Conservation (phyloP, 1,284 basidiomycete genomes). For the Filobasidium uniguttulatum region DNA sequence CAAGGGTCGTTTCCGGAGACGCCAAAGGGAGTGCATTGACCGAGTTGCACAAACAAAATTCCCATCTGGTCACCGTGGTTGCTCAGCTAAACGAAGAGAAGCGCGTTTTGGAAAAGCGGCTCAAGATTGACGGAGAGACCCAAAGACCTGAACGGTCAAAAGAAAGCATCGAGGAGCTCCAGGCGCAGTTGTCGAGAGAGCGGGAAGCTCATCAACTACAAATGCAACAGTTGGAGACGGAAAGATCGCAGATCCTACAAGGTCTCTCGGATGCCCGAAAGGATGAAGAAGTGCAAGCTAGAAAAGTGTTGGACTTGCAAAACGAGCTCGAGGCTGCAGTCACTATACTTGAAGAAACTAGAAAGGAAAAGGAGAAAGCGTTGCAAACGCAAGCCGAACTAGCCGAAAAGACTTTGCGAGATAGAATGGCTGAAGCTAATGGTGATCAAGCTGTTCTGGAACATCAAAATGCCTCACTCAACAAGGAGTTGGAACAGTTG, state of each 20-base stretch:
- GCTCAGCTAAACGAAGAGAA: not conserved
- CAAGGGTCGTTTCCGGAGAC: no score
- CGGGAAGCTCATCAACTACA: slow-evolving; percentile 37
- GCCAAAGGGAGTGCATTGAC: no score
- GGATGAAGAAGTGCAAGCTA: slow-evolving; percentile 56
- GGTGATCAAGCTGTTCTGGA: slow-evolving; percentile 79
- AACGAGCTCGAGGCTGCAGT: slow-evolving; percentile 37
- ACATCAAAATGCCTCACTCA: slow-evolving; percentile 65
- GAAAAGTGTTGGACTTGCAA: slow-evolving; percentile 45
- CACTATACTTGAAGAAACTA: slow-evolving; percentile 50
- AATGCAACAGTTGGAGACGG: slow-evolving; percentile 52
- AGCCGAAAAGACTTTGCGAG: slow-evolving; percentile 67
- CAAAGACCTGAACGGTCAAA: slow-evolving; percentile 1
- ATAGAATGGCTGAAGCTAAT: slow-evolving; percentile 78
- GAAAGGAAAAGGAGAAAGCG: slow-evolving; percentile 58
- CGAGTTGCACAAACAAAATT: no score
- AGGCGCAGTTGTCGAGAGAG: no score
- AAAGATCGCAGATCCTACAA: slow-evolving; percentile 53
- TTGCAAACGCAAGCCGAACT: slow-evolving; percentile 59
- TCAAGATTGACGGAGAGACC: not conserved
- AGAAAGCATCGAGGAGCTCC: not conserved
- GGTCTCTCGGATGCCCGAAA: slow-evolving; percentile 59
- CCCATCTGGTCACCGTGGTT: no score
- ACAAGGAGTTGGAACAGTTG: slow-evolving; percentile 37
- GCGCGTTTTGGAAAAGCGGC: slow-evolving; percentile 1